Evolutionary conservation across 768 basidiomycete species (phyloP), one percentile per base, ranked within the genome.

Genomic region (Boletus barrowsii): DNA sequence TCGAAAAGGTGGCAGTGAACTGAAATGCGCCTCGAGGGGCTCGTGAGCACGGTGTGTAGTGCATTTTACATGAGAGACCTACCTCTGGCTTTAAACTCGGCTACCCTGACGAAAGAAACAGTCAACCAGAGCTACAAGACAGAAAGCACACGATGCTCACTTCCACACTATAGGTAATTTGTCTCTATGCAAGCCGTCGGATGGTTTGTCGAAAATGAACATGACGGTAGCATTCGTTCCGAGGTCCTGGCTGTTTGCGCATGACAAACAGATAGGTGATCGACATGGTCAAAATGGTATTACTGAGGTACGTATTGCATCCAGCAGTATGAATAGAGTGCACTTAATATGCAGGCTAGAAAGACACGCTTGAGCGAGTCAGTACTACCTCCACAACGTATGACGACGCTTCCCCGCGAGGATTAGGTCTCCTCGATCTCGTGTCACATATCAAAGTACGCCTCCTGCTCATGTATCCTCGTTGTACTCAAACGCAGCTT

Each of bases 291-390:
- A 84, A 60, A 81, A 86, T 63, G 84, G 81, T 1, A 76, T 86
- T 42, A 86, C 84, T 24, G 87, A 88, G 80, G 88, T 89, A 11
- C 17, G 56, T 35, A 24, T 50, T 17, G 18, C 15, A 10, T 22
- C 14, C 3, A 30, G 41, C 3, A 15, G 5, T n/a, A 13, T 11
- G 30, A 14, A 26, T 3, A 45, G 35, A 24, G 26, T 52, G 41
- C 30, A 18, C 39, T 60, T 22, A 32, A 63, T 57, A 24, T 24
- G 30, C 43, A 47, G 55, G 50, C 49, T 49, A 91, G 87, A 92
- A 95, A 79, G 89, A 93, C 71, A 93, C 90, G 3, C 80, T 97
- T 18, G 87, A 95, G 64, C 53, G 87, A 93, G 71, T 90, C 88
- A 17, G 79, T 95, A 2, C 76, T 96, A 68, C 93, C 93, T 0